Evolutionary conservation across 768 basidiomycete genomes (phyloP).

Genomic region (Phallus indusiatus): DNA sequence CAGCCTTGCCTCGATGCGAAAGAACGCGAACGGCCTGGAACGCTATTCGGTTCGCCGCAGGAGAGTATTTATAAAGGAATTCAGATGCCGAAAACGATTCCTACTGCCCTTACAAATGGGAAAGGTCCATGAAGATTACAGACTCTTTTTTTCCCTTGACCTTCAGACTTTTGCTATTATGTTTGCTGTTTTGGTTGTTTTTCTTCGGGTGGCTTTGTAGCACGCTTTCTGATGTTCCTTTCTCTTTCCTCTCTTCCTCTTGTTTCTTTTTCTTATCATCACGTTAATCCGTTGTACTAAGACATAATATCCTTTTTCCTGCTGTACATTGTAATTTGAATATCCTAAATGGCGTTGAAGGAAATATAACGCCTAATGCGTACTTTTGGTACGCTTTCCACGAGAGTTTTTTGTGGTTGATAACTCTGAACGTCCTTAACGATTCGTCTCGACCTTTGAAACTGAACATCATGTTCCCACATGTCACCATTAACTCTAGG

Average conservation of each 20-base stretch:
- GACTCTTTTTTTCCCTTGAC: too few species aligned
- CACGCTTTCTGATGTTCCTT: background rate
- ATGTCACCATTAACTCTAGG: too few species aligned
- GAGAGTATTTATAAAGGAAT: conserved; percentile 69
- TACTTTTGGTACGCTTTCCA: too few species aligned
- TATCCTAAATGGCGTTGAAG: background rate
- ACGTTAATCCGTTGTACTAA: background rate
- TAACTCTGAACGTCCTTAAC: too few species aligned
- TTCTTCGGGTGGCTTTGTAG: background rate
- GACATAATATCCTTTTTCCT: background rate
- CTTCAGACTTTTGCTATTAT: background rate
- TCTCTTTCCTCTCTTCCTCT: conserved; percentile 1
- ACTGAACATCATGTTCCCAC: too few species aligned
- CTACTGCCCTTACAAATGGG: conserved; percentile 44
- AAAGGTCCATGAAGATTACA: conserved; percentile 10
- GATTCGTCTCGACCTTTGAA: too few species aligned
- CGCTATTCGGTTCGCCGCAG: conserved; percentile 70
- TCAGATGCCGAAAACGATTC: conserved; percentile 9
- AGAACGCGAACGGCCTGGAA: conserved; percentile 52
- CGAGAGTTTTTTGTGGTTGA: too few species aligned
- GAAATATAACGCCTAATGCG: too few species aligned
- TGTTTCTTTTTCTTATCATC: too few species aligned
- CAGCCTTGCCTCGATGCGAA: conserved; percentile 69
- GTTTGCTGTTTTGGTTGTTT: background rate
- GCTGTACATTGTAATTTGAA: background rate